A percentile compares a stretch with the other conserved stretches of the same genome.
Evolutionary conservation across 75 land plant species (phyloP).

Genomic region (Selaginella tamariscina): DNA sequence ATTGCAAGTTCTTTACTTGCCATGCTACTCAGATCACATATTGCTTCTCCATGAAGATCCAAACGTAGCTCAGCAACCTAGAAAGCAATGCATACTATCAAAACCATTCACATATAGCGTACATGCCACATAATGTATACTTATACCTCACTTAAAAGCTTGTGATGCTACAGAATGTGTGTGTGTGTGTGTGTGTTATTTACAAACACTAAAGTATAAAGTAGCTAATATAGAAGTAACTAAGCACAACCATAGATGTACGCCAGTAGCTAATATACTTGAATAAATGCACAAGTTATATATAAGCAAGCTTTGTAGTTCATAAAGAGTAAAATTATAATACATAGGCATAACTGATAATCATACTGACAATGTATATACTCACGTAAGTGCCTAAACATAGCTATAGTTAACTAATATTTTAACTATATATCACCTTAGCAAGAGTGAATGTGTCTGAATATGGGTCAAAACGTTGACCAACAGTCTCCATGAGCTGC

Average conservation of each 20-base stretch:
- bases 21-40: constrained; percentile 20
- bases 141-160: no score
- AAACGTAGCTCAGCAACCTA: constrained; percentile 27
- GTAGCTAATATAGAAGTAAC: constrained; percentile 2
- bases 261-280: neutral
- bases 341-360: no score
- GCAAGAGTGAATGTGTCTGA: constrained; percentile 24
- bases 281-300: neutral
- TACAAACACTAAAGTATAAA: neutral
- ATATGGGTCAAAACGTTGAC: constrained; percentile 23
- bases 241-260: neutral
- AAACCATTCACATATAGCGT: no score
- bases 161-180: no score
- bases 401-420: no score
- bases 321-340: neutral
- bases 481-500: constrained; percentile 26
- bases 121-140: no score
- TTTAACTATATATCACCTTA: constrained; percentile 18
- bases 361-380: no score
- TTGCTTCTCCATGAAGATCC: constrained; percentile 20
- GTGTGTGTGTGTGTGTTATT: no score
- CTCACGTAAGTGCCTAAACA: no score
- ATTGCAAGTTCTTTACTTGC: constrained; percentile 30
- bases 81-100: neutral
- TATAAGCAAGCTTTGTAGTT: neutral